A percentile compares a stretch with the other conserved stretches of the same genome.
phyloP scores from a whole-genome alignment of 192 early-diverging fungal species.

The Coemansia sp. region DNA sequence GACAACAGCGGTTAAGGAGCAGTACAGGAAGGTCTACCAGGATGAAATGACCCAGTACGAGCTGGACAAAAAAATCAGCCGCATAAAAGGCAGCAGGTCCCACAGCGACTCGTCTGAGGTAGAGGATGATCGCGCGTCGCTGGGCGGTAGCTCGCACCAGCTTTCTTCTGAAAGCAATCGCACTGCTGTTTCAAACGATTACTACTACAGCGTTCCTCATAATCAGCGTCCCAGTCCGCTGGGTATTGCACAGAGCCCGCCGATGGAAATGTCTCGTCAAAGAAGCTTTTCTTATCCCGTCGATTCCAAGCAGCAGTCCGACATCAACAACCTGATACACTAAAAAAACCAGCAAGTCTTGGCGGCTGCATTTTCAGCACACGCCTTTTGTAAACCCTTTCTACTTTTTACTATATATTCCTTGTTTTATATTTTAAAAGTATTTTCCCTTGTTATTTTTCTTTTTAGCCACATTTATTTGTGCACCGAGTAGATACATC shows the following conservation, averaged over 20 bases:
- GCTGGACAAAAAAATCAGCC: constrained; percentile 28
- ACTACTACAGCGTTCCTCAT: neutral
- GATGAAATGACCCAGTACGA: constrained; percentile 50
- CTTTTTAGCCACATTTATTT: neutral
- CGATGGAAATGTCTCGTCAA: constrained; percentile 5
- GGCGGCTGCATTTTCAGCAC: too few relatives aligned
- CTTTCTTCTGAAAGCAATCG: neutral
- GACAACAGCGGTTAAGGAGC: constrained; percentile 37
- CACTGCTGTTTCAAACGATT: neutral
- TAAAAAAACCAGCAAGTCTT: constrained; percentile 8
- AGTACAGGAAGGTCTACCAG: constrained; percentile 37
- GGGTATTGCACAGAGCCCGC: neutral
- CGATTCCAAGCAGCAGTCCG: constrained; percentile 14
- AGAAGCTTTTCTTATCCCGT: constrained; percentile 29
- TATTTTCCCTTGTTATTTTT: neutral
- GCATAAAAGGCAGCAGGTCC: constrained; percentile 1
- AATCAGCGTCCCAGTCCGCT: neutral
- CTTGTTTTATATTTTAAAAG: neutral
- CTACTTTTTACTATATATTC: too few relatives aligned
- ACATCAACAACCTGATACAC: constrained; percentile 24
- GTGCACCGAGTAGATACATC: neutral
- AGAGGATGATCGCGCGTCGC: neutral
- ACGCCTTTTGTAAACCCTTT: too few relatives aligned
- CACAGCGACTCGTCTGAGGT: neutral
- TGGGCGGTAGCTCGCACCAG: neutral